Base-by-base conservation (phyloP, 495 filamentous ascomycete genomes). In the Symbiotaphrina buchneri region DNA sequence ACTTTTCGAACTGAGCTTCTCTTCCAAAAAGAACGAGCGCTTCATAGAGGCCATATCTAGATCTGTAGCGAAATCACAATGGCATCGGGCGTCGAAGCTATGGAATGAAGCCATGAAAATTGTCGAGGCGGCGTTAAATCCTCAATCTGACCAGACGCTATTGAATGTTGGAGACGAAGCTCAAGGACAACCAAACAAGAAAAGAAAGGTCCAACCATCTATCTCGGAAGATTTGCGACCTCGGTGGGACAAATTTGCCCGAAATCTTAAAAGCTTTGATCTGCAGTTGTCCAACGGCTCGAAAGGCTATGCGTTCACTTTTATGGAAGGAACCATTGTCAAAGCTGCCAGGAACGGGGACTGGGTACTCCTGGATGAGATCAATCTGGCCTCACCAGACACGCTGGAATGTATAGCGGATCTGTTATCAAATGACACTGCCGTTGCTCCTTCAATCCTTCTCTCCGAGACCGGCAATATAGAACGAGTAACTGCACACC, bases 301-400 rank as follows among this genome's bases (percentile, higher is more conserved):
- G 18, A 72, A 77, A 20, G 73, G 73, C 29, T 92, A 94, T 48
- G 83, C 84, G 0, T 95, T 99, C 47, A 71, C 77, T 11, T 99
- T 99, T 42, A 69, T 94, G 2, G 85, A 99, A 49, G 82, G 90
- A 34, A 91, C 78, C 40, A 76, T 99, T 42, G 75, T 95, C 21
- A 78, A 79, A 51, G 90, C 90, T 4, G 68, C 78, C 15, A 61
- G 84, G 29, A 93, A 92, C 48, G 90, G 90, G 4, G 82, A 93
- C 45, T 99, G 90, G 90, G 78, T 99, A 10, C 58, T 99, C n/a
- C 57, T 93, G 10, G 90, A 99, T 47, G 90, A 99, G 49, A 90
- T 99, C 42, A 99, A 99, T 43, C 58, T 99, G 28, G 87, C 90
- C 3, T 77, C 85, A 0, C 71, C 85, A 2, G 90, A 99, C 41